phyloP scores from a whole-genome alignment of 495 filamentous ascomycete genomes.

The Talaromyces proteolyticus region DNA sequence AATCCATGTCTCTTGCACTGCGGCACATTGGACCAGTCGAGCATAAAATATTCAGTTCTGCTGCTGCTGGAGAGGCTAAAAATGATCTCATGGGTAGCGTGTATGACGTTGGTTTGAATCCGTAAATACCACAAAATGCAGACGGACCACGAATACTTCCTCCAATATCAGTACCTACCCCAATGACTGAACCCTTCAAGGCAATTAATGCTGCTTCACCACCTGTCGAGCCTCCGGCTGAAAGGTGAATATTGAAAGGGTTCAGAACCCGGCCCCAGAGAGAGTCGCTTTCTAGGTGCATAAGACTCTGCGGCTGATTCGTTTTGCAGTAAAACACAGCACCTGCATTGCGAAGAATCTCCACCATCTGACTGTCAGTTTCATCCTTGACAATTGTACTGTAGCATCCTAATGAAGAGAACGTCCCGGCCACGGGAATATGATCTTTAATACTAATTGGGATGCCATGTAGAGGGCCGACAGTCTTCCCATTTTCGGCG shows the following conservation, averaged over 20 bases:
- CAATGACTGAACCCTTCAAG: constrained; percentile 50
- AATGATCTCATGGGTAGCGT: not conserved
- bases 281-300: constrained; percentile 50
- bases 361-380: constrained; percentile 3
- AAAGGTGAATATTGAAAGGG: constrained; percentile 49
- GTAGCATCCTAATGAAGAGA: constrained; percentile 36
- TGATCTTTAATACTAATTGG: constrained; percentile 37
- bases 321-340: constrained; percentile 59
- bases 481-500: constrained; percentile 13
- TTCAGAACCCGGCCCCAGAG: constrained; percentile 49
- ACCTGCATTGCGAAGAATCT: constrained; percentile 24
- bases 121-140: constrained; percentile 57
- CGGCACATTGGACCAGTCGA: not conserved
- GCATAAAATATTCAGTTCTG: not conserved
- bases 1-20: not conserved
- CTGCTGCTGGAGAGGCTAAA: not conserved
- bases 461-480: constrained; percentile 36
- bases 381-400: constrained; percentile 31
- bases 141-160: constrained; percentile 63
- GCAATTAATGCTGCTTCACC: constrained; percentile 61
- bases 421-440: constrained; percentile 41
- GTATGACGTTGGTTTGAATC: constrained; percentile 37
- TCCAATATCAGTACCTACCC: constrained; percentile 64
- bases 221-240: constrained; percentile 57
- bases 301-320: constrained; percentile 49